Base-by-base conservation (phyloP, 805 yeast genomes). In the Starmera dryadoides region DNA sequence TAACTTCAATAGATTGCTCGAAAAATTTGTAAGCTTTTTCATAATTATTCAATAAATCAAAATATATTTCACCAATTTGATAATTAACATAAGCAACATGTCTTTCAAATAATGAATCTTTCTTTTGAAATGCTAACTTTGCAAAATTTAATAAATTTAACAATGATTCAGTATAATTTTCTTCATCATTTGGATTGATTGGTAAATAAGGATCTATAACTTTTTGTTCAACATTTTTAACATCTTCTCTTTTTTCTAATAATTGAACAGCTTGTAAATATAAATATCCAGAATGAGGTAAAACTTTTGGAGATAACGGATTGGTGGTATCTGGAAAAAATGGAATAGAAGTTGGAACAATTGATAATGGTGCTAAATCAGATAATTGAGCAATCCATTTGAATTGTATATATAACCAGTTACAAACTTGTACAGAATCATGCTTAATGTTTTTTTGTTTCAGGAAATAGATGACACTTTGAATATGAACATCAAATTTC, bases 401-500 rank as follows among this genome's bases (percentile, higher is more conserved):
- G 46, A 75, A 72, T 51, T 85, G 94, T n/a, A 61, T 52, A 0
- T 80, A 70, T 10, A 69, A 49, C 94, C 94, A 85, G 31, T 67
- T 56, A 18, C 52, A 45, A 5, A 59, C 60, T 0, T 65, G 45
- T 41, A 51, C 61, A 6, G 60, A 49, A 12, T 44, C 52, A 10
- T 53, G 48, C 2, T 45, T 39, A 12, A 62, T 45, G 8, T 50
- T 45, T 18, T 60, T 55, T 2, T 44, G 40, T n/a, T 62, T 58
- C 15, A 68, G 41, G 5, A 71, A 50, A 7, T 62, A 58, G 8
- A 66, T 47, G 1, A 81, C 75, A 35, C 71, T 73, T 25, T 68
- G 68, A 2, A 83, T 52, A 60, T 86, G 96, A 16, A 74, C 66
- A 30, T 69, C 69, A 53, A 85, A 86, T 53, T 79, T 82, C 42